Base-by-base conservation (phyloP, 345 rosid genomes). In the Gynandropsis gynandra region DNA sequence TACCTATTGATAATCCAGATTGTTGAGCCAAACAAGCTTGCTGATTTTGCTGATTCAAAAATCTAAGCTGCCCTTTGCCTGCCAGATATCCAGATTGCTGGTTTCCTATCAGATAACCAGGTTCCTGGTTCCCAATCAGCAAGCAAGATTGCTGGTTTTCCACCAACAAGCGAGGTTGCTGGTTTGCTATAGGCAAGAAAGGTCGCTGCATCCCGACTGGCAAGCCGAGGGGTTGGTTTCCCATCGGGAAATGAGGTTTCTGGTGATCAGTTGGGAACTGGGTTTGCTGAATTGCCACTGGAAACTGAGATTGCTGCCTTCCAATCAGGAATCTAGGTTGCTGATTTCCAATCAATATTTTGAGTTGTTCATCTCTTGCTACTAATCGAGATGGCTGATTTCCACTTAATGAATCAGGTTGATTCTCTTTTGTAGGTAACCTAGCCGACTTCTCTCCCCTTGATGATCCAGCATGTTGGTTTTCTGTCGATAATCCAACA, bases 141-240 rank as follows among this genome's bases (percentile, higher is more conserved):
- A 36, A 37, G 52, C 33, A 10, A 39, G 60, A 47, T 32, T 59
- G 54, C 21, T 65, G 60, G 59, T 33, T 58, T 45, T 50, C 64
- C 39, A 58, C 32, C 50, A 36, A 42, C 65, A 59, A 43, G 49
- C 47, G 58, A n/a, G 64, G 65, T 58, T 69, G 79, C 58, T 67
- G 68, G 24, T 49, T 69, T 27, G 62, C 63, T 10, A 27, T 53
- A 32, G 46, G 11, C 58, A 54, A 40, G 16, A 1, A 37, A 54
- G 58, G 47, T 27, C 16, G 47, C 48, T 41, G 50, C 36, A 43
- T 57, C 57, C 48, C 17, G 12, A 57, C 40, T 44, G 63, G 58
- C 50, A 50, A 57, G 58, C 53, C 69, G 17, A 10, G 38, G 24
- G 44, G 63, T 35, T 64, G 63, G 42, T 16, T 57, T 43, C 37